Evolutionary conservation across 805 yeast genomes (phyloP), one percentile per base, ranked within the genome.

Genomic region (Candida patagonica): DNA sequence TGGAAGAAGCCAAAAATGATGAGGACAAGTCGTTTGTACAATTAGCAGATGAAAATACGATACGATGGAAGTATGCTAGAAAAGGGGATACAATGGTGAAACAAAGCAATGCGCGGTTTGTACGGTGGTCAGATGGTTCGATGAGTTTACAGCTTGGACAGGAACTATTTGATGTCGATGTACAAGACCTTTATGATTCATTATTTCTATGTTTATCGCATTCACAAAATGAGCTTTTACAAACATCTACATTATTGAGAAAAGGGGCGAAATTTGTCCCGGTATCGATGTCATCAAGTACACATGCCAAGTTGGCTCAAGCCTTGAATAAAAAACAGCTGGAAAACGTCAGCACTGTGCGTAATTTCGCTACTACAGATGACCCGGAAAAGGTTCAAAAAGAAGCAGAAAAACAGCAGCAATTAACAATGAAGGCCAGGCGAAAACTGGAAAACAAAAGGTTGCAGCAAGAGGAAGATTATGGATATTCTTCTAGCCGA

Each of bases 81-180:
- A 74, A 73, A n/a, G 65, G 70, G 39, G 86, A 80, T 45, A 58
- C 62, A 15, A 76, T 88, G 48, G 73, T 74, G 53, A 83, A 83
- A 51, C 94, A 87, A 57, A 80, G 94, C 7, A 92, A 92, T 56
- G 79, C 96, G 4, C 85, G 88, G 55, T 76, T 89, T 42, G 73
- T 92, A 26, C 82, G 85, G 58, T 92, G 98, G 98, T 80, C 82
- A 41, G 97, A 92, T 61, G 98, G 98, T 1, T 69, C 85, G 3
- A 63, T 77, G 46, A 87, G 96, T 2, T 65, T 92, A 50, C 88
- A 85, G 54, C 64, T 92, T 27, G 98, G 98, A 24, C 70, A 71
- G 35, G 98, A 92, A 61, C 70, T 80, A 47, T 89, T 88, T 52
- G 96, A 89, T 55, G 76, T 85, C 43, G 67, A 76, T 40, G 62